A percentile compares a stretch with the other conserved stretches of the same genome.
phyloP scores from a whole-genome alignment of 306 rosid species.

The Cucurbita maxima region DNA sequence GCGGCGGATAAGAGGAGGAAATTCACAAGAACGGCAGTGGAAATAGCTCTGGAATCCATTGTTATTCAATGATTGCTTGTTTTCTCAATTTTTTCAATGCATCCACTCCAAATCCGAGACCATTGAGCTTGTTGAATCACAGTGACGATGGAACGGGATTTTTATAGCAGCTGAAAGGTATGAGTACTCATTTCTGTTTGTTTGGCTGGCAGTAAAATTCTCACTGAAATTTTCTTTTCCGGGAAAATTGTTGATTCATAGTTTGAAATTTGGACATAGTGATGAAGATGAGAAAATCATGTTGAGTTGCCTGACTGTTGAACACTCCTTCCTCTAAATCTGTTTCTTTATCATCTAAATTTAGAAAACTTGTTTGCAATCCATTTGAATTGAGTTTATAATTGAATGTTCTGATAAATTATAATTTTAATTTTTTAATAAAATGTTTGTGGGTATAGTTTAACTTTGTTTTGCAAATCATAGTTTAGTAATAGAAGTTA shows the following conservation, averaged over 20 bases:
- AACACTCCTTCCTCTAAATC: too few species aligned
- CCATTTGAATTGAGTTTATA: too few species aligned
- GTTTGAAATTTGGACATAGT: background rate
- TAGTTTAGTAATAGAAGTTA: too few species aligned
- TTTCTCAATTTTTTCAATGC: background rate
- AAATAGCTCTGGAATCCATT: slow-evolving; percentile 31
- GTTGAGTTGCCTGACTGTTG: too few species aligned
- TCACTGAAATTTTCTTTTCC: background rate
- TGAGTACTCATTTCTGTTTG: background rate
- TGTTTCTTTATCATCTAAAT: too few species aligned
- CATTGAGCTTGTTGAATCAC: background rate
- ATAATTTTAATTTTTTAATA: too few species aligned
- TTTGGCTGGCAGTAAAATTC: background rate
- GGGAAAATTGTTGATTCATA: background rate
- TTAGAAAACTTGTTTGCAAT: too few species aligned
- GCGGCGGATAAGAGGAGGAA: slow-evolving; percentile 17
- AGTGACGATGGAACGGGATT: background rate
- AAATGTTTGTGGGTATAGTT: too few species aligned
- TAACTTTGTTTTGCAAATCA: too few species aligned
- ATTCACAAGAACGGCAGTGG: slow-evolving; percentile 17
- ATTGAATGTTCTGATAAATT: too few species aligned
- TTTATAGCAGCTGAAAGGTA: background rate
- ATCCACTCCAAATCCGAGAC: background rate
- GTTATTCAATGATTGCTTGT: background rate
- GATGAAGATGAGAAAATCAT: background rate